These are phyloP conservation scores for Colletotrichum sp. DNA, from an alignment of 2,329 filamentous ascomycete genomes.

Conservation along the genomic window DNA sequence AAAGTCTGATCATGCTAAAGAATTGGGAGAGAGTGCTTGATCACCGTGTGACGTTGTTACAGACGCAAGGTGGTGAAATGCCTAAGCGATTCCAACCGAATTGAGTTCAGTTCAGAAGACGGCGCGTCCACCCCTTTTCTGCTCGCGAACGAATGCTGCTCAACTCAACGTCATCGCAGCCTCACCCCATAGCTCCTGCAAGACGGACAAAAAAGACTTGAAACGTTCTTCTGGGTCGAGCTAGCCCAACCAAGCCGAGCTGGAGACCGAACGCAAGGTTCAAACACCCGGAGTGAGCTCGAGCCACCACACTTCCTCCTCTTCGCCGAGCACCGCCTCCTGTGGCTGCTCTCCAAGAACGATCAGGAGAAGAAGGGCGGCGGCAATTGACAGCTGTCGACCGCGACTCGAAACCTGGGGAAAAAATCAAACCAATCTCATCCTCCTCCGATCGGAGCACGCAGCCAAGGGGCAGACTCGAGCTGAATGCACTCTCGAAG, in stretches of 20 bases:
- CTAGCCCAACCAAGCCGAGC: background rate
- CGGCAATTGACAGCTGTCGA: background rate
- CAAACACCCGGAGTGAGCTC: background rate
- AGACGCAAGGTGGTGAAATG: background rate
- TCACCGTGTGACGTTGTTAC: background rate
- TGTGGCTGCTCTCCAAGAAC: background rate
- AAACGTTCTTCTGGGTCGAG: background rate
- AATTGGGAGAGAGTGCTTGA: background rate
- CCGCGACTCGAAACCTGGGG: background rate
- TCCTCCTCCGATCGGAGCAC: background rate
- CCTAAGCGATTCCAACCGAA: background rate
- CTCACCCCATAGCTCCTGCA: background rate
- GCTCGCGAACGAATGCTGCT: background rate
- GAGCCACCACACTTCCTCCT: background rate
- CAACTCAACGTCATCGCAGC: background rate
- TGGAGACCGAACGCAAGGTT: background rate
- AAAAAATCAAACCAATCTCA: background rate
- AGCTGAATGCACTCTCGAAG: constrained; percentile 2
- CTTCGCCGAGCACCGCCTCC: background rate
- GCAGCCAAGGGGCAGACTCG: background rate
- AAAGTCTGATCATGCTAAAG: background rate
- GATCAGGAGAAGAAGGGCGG: background rate
- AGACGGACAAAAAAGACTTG: background rate
- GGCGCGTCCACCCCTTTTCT: background rate
- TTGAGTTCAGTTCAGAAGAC: background rate